These are phyloP conservation scores for Alternaria infectoria DNA, from an alignment of 2,329 filamentous ascomycete genomes.

Conservation along the genomic window DNA sequence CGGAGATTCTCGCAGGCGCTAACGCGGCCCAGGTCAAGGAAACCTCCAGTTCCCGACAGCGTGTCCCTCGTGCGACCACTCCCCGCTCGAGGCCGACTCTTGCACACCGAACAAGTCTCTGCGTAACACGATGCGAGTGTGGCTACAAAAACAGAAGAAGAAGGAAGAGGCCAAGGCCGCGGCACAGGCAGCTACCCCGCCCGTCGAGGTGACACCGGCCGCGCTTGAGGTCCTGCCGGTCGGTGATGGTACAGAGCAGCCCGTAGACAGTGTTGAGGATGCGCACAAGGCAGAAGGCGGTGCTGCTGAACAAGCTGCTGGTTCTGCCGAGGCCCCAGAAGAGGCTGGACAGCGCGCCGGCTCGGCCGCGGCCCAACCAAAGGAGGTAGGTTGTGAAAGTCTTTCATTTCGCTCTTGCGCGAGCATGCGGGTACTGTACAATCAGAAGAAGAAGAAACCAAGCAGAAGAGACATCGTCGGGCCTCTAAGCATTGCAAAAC, in stretches of 20 bases:
- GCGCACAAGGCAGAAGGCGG: slow-evolving; percentile 16
- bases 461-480: not conserved
- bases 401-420: not conserved
- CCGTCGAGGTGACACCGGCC: slow-evolving; percentile 25
- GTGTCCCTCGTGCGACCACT: slow-evolving; percentile 93
- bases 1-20: not conserved
- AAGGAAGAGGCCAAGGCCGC: slow-evolving; percentile 47
- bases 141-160: slow-evolving; percentile 87
- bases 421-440: slow-evolving; percentile 8
- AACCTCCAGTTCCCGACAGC: slow-evolving; percentile 71
- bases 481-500: slow-evolving; percentile 25
- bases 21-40: slow-evolving; percentile 32
- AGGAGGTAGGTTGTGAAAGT: slow-evolving; percentile 32
- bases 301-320: slow-evolving; percentile 11
- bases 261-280: slow-evolving; percentile 40
- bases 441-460: slow-evolving; percentile 6
- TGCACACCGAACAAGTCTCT: slow-evolving; percentile 89
- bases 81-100: slow-evolving; percentile 81
- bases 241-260: slow-evolving; percentile 31
- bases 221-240: slow-evolving; percentile 28
- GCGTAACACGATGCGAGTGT: slow-evolving; percentile 91
- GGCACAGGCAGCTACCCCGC: slow-evolving; percentile 37
- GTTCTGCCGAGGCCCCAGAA: slow-evolving; percentile 17
- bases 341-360: slow-evolving; percentile 20
- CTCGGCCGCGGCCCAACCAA: slow-evolving; percentile 25